Base-by-base conservation (phyloP, 129 eudicot genomes). In the Flaveria brownii region DNA sequence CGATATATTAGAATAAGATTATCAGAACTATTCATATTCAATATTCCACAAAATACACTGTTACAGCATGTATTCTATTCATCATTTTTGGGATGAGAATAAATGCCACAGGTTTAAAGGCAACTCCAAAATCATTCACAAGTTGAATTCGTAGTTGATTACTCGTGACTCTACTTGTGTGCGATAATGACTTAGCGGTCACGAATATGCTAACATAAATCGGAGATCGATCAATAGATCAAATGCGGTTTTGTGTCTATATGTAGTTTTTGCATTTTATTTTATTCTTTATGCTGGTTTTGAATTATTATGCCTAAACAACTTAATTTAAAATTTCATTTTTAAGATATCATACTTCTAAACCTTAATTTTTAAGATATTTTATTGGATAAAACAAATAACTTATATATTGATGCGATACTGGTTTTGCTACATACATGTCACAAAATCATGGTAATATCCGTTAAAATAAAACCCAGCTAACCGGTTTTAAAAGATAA, bases 81-180 rank as follows among this genome's bases (percentile, higher is more conserved):
- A 43, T 54, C 18, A 68, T 68, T 14, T 52, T 26, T 41, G 42
- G 23, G 6, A 57, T 57, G 71, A 64, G 71, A 71, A 70, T 61
- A 60, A 55, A 71, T 60, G 45, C 77, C 25, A 36, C 55, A 71
- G 33, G 71, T 78, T 60, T 78, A 71, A 47, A 59, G 50, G 42
- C 70, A 59, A 16, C 60, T 26, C 13, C 28, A 2, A 78, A 59
- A 20, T 46, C 71, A 17, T 56, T 78, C 63, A 47, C 59, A 47
- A 45, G 59, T 70, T 25, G 15, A 71, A 30, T 78, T 78, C 71
- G 64, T 78, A 71, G 71, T 78, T 64, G 82, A 78, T 36, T 33
- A 5, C 5, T 39, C 28, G 63, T 42, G 71, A 78, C 82, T 59
- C 64, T 25, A 30, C 68, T 15, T 59, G 71, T 9, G 15, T 59